Base-by-base conservation (phyloP, 2,329 filamentous ascomycete genomes). In the Westerdykella ornata region DNA sequence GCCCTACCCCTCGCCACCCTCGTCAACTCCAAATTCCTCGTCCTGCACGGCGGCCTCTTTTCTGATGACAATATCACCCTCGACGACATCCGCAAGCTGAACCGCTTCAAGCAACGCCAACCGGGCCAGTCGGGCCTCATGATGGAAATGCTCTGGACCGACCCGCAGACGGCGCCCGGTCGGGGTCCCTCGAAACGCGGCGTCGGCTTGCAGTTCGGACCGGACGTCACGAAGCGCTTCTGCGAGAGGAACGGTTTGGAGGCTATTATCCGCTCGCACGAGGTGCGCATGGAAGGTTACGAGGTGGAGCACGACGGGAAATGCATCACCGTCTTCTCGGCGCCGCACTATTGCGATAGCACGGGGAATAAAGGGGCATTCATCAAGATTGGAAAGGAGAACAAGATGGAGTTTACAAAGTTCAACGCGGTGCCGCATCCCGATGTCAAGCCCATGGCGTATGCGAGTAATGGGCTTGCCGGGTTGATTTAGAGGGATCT, bases 61-160 rank as follows among this genome's bases (percentile, higher is more conserved):
- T 97, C 90, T 1, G 85, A 97, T 61, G 92, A 98, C 68, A 92
- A 86, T 53, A 77, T 90, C 49, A 89, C 86, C 1, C 72, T 98
- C 39, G 87, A 97, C 53, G 90, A 98, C 62, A 94, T 98, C 53
- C 81, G 92, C 52, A 94, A 94, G 70, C 74, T 97, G 43, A 83
- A 97, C 68, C 77, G 90, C 51, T 89, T 96, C 70, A 81, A 79
- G 64, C 92, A 97, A 69, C 78, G 87, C 47, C 90, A 97, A 60
- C 90, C 92, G 2, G 92, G 92, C 22, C 92, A 98, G 66, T 72
- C 85, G 37, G 92, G 92, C 12, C 72, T 98, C 56, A 98, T 98
- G 92, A 98, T 98, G 92, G 92, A 98, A 70, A 98, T 98, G 92
- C 78, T 98, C 35, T 98, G 92, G 92, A 97, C 92, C 1, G 92